Percentiles rank a stretch among this genome's conserved stretches.
phyloP scores from a whole-genome alignment of 257 asterid genomes.

The Solanum appendiculatum region DNA sequence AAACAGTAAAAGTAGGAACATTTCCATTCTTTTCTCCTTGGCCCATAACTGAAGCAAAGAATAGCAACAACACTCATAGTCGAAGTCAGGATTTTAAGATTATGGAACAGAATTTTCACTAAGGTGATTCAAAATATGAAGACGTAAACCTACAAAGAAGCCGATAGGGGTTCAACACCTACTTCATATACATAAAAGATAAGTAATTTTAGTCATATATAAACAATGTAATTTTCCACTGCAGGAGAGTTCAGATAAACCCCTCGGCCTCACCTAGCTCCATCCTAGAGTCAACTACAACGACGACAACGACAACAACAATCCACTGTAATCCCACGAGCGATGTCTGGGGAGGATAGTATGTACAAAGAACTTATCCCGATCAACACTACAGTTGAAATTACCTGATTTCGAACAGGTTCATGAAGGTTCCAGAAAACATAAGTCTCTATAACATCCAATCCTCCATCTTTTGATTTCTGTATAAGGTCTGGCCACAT shows the following conservation, averaged over 20 bases:
- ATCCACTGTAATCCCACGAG: not conserved
- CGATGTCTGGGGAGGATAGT: not conserved
- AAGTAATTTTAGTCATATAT: not conserved
- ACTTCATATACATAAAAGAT: not conserved
- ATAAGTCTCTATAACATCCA: slow-evolving; percentile 69
- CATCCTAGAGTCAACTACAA: not conserved
- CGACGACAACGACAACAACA: not conserved
- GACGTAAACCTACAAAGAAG: not conserved
- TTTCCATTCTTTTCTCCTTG: not conserved
- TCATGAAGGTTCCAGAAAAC: slow-evolving; percentile 90
- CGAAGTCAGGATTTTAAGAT: not conserved
- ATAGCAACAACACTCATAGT: not conserved
- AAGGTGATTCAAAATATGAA: not conserved
- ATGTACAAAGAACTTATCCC: not conserved
- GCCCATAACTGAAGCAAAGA: slow-evolving; percentile 22
- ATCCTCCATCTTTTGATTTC: slow-evolving; percentile 78
- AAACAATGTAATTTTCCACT: not conserved
- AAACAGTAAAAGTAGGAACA: not conserved
- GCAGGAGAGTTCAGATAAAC: not conserved
- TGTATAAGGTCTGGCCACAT: slow-evolving; percentile 93
- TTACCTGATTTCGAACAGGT: slow-evolving; percentile 69
- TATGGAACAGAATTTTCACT: not conserved
- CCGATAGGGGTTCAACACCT: not conserved
- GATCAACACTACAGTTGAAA: not conserved
- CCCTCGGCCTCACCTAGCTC: not conserved